Conservation (phyloP, 768 basidiomycete species). For the Macrocybe gigantea region DNA sequence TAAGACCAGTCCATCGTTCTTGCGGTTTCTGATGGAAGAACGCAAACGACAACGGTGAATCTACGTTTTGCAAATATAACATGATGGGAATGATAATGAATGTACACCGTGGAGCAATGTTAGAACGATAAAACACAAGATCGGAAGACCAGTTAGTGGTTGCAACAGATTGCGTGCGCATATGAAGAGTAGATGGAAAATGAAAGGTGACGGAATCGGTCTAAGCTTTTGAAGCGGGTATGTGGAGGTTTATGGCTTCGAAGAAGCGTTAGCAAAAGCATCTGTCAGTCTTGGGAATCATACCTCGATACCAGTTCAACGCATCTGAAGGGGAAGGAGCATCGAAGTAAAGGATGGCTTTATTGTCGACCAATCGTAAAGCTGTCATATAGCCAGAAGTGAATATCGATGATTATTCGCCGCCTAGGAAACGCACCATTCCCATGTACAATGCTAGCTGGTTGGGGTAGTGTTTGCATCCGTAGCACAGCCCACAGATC, state of each 20-base stretch:
- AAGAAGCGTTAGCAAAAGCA: conserved; percentile 2
- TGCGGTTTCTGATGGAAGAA: too few relatives aligned
- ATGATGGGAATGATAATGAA: too few relatives aligned
- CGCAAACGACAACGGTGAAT: too few relatives aligned
- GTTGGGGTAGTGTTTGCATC: conserved; percentile 91
- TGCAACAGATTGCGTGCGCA: conserved; percentile 1
- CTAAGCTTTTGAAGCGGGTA: conserved; percentile 76
- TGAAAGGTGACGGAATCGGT: conserved; percentile 8
- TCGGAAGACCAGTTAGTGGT: too few relatives aligned
- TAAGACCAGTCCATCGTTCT: too few relatives aligned
- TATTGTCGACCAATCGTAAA: conserved; percentile 86
- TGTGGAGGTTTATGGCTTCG: conserved; percentile 83
- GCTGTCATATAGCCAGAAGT: conserved; percentile 33
- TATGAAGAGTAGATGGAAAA: conserved; percentile 7
- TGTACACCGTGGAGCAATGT: too few relatives aligned
- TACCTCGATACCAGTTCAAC: conserved; percentile 88
- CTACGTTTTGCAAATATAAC: too few relatives aligned
- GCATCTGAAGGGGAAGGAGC: conserved; percentile 81
- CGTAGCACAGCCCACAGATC: conserved; percentile 96
- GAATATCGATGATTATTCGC: conserved; percentile 1
- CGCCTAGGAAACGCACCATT: conserved; percentile 45
- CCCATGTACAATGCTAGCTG: conserved; percentile 85
- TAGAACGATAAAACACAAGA: too few relatives aligned
- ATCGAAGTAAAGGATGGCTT: conserved; percentile 87
- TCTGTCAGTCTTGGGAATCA: conserved; percentile 7